Conservation (phyloP, 202 grass and related monocot species). For the Dendrocalamus latiflorus region DNA sequence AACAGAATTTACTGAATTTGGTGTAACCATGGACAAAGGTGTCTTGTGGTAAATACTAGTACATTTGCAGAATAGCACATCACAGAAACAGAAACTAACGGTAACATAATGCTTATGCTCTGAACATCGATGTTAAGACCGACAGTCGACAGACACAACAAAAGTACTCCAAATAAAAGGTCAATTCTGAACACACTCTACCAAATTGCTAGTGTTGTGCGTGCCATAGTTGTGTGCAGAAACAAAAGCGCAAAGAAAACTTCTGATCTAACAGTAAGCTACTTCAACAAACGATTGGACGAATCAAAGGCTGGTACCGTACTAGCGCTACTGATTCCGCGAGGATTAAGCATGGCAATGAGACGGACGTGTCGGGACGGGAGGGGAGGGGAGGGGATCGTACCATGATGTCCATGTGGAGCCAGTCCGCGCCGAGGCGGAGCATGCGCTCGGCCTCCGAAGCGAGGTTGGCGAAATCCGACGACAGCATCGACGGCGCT, state of each 20-base stretch:
- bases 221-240: not conserved
- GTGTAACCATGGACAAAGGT: not conserved
- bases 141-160: not conserved
- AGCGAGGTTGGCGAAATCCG: constrained; percentile 72
- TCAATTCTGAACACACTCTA: not conserved
- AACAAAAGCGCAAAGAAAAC: not conserved
- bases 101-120: not conserved
- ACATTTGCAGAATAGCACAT: not conserved
- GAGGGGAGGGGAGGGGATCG: not conserved
- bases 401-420: constrained; percentile 99
- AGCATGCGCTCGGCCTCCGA: constrained; percentile 72
- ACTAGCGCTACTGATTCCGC: not conserved
- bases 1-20: not conserved
- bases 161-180: not conserved
- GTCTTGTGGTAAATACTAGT: not conserved
- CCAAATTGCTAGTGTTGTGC: not conserved
- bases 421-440: constrained; percentile 85
- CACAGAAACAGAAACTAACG: not conserved
- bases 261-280: not conserved
- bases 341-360: not conserved
- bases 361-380: too few relatives aligned
- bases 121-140: not conserved
- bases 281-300: not conserved
- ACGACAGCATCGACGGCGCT: constrained; percentile 81
- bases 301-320: not conserved